Conservation (phyloP, 2,329 filamentous ascomycete species). For the Colletotrichum sp. region DNA sequence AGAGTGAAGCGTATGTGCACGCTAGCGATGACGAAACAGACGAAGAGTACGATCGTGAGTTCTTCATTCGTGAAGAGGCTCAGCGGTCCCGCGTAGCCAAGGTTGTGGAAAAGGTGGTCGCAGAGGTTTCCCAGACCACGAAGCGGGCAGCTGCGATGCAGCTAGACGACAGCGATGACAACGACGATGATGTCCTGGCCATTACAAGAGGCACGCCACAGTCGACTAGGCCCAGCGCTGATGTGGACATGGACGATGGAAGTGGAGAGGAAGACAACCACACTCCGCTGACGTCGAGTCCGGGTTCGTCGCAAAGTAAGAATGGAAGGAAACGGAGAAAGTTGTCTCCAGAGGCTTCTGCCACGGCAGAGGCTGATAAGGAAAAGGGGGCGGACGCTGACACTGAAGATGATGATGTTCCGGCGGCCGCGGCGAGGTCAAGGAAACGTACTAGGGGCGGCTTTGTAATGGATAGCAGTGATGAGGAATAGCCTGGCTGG, state of each 20-base stretch:
- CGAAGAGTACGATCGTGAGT: constrained; percentile 71
- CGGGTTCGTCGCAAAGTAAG: constrained; percentile 13
- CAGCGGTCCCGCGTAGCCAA: constrained; percentile 39
- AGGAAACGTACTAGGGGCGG: constrained; percentile 55
- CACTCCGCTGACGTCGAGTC: constrained; percentile 9
- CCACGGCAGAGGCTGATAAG: neutral
- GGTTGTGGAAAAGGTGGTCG: constrained; percentile 32
- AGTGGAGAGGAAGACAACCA: neutral
- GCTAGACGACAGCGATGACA: constrained; percentile 28
- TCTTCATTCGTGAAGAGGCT: constrained; percentile 78
- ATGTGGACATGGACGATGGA: constrained; percentile 31
- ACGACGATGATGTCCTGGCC: constrained; percentile 21
- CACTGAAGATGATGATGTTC: constrained; percentile 45
- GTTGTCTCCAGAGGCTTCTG: neutral
- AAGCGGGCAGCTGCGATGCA: constrained; percentile 33
- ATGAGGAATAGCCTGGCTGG: constrained; percentile 47
- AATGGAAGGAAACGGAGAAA: constrained; percentile 6
- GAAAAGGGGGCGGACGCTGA: constrained; percentile 16
- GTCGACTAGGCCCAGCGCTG: constrained; percentile 10
- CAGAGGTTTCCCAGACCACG: constrained; percentile 13
- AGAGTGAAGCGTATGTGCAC: constrained; percentile 82
- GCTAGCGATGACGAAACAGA: constrained; percentile 91
- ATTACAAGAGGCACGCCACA: constrained; percentile 22
- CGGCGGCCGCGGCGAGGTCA: constrained; percentile 37
- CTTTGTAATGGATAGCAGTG: constrained; percentile 65